These are phyloP conservation scores for Talaromyces nanjingensis DNA, from an alignment of 495 filamentous ascomycete genomes.

Conservation along the genomic window DNA sequence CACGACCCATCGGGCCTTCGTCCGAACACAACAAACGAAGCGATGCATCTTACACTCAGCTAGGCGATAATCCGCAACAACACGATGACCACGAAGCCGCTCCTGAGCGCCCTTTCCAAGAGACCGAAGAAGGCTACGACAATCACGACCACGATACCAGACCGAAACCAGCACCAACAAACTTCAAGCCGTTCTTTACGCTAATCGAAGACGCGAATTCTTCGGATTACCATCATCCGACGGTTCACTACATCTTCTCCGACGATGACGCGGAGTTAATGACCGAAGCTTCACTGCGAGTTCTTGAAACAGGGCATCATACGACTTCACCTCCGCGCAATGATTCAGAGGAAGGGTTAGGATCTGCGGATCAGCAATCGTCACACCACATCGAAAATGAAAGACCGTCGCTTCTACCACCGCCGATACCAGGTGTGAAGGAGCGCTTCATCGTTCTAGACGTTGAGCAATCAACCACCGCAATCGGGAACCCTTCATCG, in stretches of 20 bases:
- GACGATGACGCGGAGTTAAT: conserved; percentile 65
- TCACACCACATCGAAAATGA: background rate
- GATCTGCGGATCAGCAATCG: conserved; percentile 3
- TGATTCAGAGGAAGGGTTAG: background rate
- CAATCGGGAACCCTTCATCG: conserved; percentile 6
- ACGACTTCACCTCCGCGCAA: background rate
- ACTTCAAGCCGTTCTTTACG: conserved; percentile 47
- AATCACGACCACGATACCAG: conserved; percentile 11
- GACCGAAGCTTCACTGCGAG: conserved; percentile 45
- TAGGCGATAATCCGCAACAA: background rate
- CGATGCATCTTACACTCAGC: background rate
- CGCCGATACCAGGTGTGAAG: conserved; percentile 30
- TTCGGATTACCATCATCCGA: conserved; percentile 60
- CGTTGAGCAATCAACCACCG: conserved; percentile 19
- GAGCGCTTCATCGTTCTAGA: conserved; percentile 40
- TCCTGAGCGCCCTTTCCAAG: background rate
- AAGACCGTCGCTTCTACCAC: conserved; percentile 28
- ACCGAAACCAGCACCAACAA: conserved; percentile 11
- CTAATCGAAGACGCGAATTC: conserved; percentile 42
- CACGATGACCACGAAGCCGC: background rate
- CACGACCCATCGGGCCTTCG: conserved; percentile 19
- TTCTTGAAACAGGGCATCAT: conserved; percentile 24
- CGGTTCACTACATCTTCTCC: conserved; percentile 83
- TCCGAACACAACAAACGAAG: background rate
- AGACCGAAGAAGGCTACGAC: background rate